Percentiles rank a stretch among this genome's conserved stretches.
These are phyloP conservation scores for Ogataea corticis DNA, from an alignment of 805 yeast species.

Conservation along the genomic window DNA sequence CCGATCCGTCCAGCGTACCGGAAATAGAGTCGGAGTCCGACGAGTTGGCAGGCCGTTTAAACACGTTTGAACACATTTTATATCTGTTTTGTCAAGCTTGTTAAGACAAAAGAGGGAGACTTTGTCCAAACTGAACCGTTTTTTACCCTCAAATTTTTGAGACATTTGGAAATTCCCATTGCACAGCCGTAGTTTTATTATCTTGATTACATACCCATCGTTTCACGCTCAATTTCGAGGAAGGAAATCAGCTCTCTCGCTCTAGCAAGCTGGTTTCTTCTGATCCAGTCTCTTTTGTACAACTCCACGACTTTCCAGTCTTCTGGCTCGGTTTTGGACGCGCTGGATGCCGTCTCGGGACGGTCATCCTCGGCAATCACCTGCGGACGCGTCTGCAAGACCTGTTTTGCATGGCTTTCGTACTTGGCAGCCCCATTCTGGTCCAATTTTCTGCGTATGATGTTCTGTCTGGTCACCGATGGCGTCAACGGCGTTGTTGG, in stretches of 20 bases:
- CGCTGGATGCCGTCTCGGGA: background rate
- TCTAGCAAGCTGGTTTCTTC: constrained; percentile 12
- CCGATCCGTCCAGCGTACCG: background rate
- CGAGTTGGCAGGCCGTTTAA: background rate
- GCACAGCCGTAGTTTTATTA: too few relatives aligned
- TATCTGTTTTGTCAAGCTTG: background rate
- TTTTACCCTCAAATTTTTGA: background rate
- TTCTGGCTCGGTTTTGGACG: background rate
- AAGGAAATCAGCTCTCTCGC: constrained; percentile 20
- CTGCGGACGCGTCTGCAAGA: background rate
- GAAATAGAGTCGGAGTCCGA: background rate
- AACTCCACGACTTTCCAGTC: constrained; percentile 7
- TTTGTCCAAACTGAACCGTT: background rate
- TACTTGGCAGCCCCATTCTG: constrained; percentile 5
- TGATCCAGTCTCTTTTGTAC: constrained; percentile 22
- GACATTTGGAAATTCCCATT: too few relatives aligned
- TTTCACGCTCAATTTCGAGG: constrained; percentile 24
- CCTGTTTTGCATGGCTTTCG: background rate
- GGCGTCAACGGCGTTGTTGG: constrained; percentile 38
- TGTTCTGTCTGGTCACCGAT: constrained; percentile 25
- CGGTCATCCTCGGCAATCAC: background rate
- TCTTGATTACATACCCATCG: constrained; percentile 1
- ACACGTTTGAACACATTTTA: background rate
- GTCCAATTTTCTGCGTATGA: constrained; percentile 27
- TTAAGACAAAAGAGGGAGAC: background rate